A percentile compares a stretch with the other conserved stretches of the same genome.
These are phyloP conservation scores for Fusarium sp. DNA, from an alignment of 2,329 filamentous ascomycete genomes.

Conservation along the genomic window DNA sequence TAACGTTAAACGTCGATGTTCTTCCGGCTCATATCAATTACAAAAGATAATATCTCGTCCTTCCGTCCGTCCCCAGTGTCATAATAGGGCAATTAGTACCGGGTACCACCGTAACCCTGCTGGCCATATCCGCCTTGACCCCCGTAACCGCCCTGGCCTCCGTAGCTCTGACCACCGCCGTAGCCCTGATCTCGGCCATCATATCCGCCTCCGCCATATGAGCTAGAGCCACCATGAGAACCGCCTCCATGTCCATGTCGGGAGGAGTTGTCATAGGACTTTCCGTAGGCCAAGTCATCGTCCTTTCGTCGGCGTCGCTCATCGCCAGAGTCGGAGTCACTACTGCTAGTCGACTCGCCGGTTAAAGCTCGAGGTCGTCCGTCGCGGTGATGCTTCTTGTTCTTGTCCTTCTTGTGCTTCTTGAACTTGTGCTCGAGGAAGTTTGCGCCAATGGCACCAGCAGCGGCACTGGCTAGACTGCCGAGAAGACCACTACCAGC, in stretches of 20 bases:
- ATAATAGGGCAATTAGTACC: not conserved
- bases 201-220: not conserved
- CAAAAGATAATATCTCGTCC: not conserved
- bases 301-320: conserved; percentile 26
- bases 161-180: not conserved
- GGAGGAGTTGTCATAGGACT: conserved; percentile 14
- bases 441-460: conserved; percentile 61
- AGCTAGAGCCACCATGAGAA: not conserved
- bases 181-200: conserved; percentile 1
- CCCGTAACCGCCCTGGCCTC: not conserved
- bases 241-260: not conserved
- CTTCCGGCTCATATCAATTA: not conserved
- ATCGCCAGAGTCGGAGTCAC: conserved; percentile 38
- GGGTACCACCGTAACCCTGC: not conserved
- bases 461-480: conserved; percentile 57
- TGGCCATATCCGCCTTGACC: not conserved
- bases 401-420: conserved; percentile 43
- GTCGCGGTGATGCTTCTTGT: conserved; percentile 37
- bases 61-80: not conserved
- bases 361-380: conserved; percentile 27
- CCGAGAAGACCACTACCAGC: conserved; percentile 59
- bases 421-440: conserved; percentile 53
- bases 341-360: conserved; percentile 39
- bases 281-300: conserved; percentile 22
- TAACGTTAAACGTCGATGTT: not conserved